phyloP scores from a whole-genome alignment of 2,329 filamentous ascomycete species.

The Passalora sequoiae region DNA sequence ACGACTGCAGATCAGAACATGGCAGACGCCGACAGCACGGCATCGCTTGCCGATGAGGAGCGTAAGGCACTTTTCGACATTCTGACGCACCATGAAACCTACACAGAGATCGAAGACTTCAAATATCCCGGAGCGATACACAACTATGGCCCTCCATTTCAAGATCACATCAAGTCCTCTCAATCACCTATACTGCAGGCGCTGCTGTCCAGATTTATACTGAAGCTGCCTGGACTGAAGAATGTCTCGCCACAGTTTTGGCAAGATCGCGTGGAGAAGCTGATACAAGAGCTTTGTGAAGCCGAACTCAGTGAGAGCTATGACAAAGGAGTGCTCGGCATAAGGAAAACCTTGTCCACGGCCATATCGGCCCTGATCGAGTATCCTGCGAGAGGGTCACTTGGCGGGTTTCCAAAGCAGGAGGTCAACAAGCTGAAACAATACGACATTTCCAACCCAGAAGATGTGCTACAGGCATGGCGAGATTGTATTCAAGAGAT shows the following conservation, averaged over 20 bases:
- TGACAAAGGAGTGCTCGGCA: slow-evolving; percentile 69
- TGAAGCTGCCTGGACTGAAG: slow-evolving; percentile 61
- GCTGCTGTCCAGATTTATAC: slow-evolving; percentile 59
- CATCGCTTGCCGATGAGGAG: slow-evolving; percentile 41
- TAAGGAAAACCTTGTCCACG: slow-evolving; percentile 69
- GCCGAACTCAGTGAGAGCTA: slow-evolving; percentile 75
- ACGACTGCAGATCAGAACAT: too few relatives aligned
- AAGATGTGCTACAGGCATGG: slow-evolving; percentile 61
- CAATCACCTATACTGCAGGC: slow-evolving; percentile 62
- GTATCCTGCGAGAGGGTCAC: slow-evolving; percentile 59
- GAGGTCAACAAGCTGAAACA: slow-evolving; percentile 30
- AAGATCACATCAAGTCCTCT: slow-evolving; percentile 44
- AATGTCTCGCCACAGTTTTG: slow-evolving; percentile 62
- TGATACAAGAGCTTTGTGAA: slow-evolving; percentile 59
- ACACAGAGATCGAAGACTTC: slow-evolving; percentile 67
- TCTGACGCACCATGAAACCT: slow-evolving; percentile 51
- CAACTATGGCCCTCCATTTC: slow-evolving; percentile 67
- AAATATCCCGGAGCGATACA: slow-evolving; percentile 60
- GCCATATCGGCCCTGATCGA: slow-evolving; percentile 66
- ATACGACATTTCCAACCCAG: slow-evolving; percentile 57
- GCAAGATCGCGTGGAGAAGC: slow-evolving; percentile 54
- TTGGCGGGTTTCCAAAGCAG: slow-evolving; percentile 55
- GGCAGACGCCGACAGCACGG: slow-evolving; percentile 12
- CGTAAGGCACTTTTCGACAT: slow-evolving; percentile 51
- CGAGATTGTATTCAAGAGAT: slow-evolving; percentile 60